Base-by-base conservation (phyloP, 2,329 filamentous ascomycete species). In the Fusarium hainanense region DNA sequence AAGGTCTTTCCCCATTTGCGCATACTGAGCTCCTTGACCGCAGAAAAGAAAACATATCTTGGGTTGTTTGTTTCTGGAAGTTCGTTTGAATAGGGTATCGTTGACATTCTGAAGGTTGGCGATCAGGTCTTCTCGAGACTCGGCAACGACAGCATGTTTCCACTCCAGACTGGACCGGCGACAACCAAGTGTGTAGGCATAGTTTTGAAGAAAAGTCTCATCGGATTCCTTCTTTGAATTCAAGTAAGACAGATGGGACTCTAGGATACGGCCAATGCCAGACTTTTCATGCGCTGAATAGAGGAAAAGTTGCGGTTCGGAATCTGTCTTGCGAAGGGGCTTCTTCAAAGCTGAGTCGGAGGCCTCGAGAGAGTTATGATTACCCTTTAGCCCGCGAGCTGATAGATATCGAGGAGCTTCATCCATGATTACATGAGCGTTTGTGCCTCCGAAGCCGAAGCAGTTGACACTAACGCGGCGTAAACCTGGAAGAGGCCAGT, bases 401-500 rank as follows among this genome's bases (percentile, higher is more conserved):
- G 74, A 66, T 7, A 85, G 71, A 55, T 83, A 84, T 20, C 77
- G 76, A 4, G 80, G 77, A 4, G 82, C 82, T 58, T 85, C 84
- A 43, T 87, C 85, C 48, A 87, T 64, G 41, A 87, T 83, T 3
- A 84, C 80, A 65, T 89, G 86, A 2, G 82, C 83, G 51, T 88
- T 88, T 6, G 85, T 86, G 42, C 87, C 87, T 3, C 87, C 87
- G 69, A 85, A 88, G 4, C 87, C 87, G 68, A 88, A 89, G 62
- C 83, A 86, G 70, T 88, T 88, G 66, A 89, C 80, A 60, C 84
- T 86, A 43, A 83, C 83, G 21, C 86, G 82, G 2, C 85, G 82
- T 16, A 82, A 76, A 12, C 84, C 82, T 1, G 76, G 49, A 2
- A 79, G 52, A 0, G 84, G 84, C 84, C 84, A 87, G 21, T 79